Evolutionary conservation across 1,284 basidiomycete species (phyloP), one percentile per base, ranked within the genome.

Genomic region (Tilletia walkeri): DNA sequence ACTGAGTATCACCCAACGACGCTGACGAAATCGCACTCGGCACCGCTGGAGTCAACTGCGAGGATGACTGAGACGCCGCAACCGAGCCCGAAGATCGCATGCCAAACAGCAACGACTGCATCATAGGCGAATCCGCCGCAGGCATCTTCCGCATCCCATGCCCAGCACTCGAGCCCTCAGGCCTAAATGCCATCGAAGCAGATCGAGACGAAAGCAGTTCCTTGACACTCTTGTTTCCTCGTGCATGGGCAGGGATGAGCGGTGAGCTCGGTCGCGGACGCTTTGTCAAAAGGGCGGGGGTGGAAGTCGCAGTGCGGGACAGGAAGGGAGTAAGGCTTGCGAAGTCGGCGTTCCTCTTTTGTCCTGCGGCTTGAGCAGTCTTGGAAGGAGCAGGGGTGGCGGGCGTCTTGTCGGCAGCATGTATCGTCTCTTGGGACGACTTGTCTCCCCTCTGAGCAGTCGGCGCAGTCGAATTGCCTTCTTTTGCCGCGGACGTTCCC

Each of bases 51-150:
- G 41, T 45, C 41, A 45, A 14, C 41, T 45, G 41, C 41, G 41
- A 7, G 14, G 41, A 9, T 3, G 41, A 45, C 41, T 45, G 41
- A 9, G 41, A 45, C 6, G 41, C 6, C 9, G 9, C 41, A 14
- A 7, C 41, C 41, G 41, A 45, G 41, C 41, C 41, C 6, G 41
- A 45, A 45, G 41, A 45, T 14, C 41, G 41, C 41, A 45, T 45
- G 20, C 54, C 54, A 34, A 56, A 34, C 5, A 56, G 54, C 54
- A 56, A 34, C 34, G 54, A 56, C 34, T 34, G 54, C 54, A 56
- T 30, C 10, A 34, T 34, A 14, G 54, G 54, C 12, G 54, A 56
- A 14, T 45, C 41, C 14, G 41, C 14, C 1, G 41, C 14, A 45
- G 41, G 41, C 41, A 45, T 45, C 3, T 14, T 45, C 14, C 41